Percentiles rank a stretch among this genome's conserved stretches.
These are phyloP conservation scores for Metarhizium robertsii DNA, from an alignment of 2,329 filamentous ascomycete species.

Conservation along the genomic window DNA sequence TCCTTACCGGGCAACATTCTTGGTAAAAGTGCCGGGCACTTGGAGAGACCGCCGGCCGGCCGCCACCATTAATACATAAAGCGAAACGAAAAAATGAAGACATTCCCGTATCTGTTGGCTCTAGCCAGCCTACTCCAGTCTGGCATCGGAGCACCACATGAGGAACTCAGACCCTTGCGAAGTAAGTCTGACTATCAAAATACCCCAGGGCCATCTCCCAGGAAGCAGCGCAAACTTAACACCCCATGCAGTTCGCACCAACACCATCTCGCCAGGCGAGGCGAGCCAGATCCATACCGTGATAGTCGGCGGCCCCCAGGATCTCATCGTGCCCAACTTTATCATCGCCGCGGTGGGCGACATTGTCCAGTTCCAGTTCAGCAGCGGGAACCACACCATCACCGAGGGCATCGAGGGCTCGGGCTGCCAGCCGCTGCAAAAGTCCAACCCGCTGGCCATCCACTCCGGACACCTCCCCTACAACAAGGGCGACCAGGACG, in stretches of 20 bases:
- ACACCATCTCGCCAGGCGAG: no score
- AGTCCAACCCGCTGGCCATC: constrained; percentile 19
- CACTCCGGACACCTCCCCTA: constrained; percentile 34
- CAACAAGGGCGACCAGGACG: constrained; percentile 22
- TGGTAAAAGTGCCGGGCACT: no score
- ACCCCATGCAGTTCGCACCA: no score
- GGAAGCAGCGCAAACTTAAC: no score
- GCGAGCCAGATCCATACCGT: constrained; percentile 15
- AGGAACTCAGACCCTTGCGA: not conserved
- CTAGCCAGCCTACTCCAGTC: not conserved
- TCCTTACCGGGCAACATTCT: no score
- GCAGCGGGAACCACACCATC: constrained; percentile 32
- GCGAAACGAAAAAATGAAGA: not conserved
- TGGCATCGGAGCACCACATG: not conserved
- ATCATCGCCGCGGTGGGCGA: constrained; percentile 25
- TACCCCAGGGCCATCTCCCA: not conserved
- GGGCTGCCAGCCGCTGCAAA: constrained; percentile 29
- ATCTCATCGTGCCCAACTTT: constrained; percentile 27
- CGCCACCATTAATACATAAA: no score
- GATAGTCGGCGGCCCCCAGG: constrained; percentile 22
- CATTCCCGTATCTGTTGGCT: not conserved
- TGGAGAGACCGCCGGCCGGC: no score
- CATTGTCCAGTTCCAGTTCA: constrained; percentile 34
- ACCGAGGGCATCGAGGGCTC: constrained; percentile 27
- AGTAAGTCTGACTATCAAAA: not conserved